Conservation (phyloP, 306 rosid species). For the Prunus dulcis region DNA sequence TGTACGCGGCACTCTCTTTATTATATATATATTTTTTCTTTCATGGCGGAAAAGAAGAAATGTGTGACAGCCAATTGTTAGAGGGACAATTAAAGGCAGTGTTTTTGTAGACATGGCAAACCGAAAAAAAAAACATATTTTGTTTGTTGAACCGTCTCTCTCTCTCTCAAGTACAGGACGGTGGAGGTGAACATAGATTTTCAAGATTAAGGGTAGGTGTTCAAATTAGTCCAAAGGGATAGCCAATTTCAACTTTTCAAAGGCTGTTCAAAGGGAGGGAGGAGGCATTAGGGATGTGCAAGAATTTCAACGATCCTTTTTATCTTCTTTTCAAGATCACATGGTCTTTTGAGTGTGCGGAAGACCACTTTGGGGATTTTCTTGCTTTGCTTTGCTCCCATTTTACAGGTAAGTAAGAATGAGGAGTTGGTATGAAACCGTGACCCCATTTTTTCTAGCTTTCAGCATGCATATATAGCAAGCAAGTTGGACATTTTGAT, state of each 20-base stretch:
- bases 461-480: not conserved
- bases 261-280: not conserved
- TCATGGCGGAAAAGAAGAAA: not conserved
- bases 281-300: not conserved
- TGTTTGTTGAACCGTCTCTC: constrained; percentile 6
- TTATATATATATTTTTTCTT: not conserved
- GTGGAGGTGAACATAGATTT: not conserved
- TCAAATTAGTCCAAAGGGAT: not conserved
- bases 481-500: not conserved
- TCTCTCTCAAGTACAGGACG: not conserved
- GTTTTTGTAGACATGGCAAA: constrained; percentile 1
- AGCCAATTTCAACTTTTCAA: not conserved
- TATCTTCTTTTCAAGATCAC: not conserved
- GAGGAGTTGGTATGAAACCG: constrained; percentile 11
- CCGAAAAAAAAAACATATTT: not conserved
- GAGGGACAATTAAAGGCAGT: not conserved
- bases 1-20: constrained; percentile 14
- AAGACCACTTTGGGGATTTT: not conserved
- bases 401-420: constrained; percentile 8
- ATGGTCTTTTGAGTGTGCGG: constrained; percentile 1
- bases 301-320: constrained; percentile 16
- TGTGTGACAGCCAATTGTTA: constrained; percentile 3
- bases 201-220: not conserved
- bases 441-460: not conserved
- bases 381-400: not conserved